These are phyloP conservation scores for Graphiopsis chlorocephala DNA, from an alignment of 2,329 filamentous ascomycete genomes.

Conservation along the genomic window DNA sequence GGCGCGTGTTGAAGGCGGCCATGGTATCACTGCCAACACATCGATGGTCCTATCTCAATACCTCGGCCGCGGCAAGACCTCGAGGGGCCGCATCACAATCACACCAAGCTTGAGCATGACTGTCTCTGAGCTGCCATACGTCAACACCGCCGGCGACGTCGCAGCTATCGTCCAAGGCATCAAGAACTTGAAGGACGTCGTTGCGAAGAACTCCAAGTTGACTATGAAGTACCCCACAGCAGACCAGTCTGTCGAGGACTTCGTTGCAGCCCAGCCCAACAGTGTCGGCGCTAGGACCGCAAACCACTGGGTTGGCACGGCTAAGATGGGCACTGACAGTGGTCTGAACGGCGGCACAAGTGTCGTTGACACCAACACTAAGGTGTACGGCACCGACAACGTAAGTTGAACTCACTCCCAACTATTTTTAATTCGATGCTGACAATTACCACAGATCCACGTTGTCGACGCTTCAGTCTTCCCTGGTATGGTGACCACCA, in stretches of 20 bases:
- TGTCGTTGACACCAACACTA: constrained; percentile 51
- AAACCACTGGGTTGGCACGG: constrained; percentile 47
- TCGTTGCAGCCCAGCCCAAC: constrained; percentile 47
- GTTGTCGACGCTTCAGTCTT: constrained; percentile 68
- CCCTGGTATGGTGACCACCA: constrained; percentile 66
- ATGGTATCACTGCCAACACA: constrained; percentile 40
- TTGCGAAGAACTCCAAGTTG: constrained; percentile 55
- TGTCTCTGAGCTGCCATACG: constrained; percentile 59
- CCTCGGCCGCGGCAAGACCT: constrained; percentile 62
- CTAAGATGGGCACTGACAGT: constrained; percentile 43
- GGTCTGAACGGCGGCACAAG: constrained; percentile 41
- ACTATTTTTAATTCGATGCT: not conserved
- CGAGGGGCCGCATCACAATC: constrained; percentile 61
- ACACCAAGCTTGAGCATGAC: constrained; percentile 56
- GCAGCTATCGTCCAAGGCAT: constrained; percentile 62
- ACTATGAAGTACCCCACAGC: constrained; percentile 56
- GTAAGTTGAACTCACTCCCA: not conserved
- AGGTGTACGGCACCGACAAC: constrained; percentile 62
- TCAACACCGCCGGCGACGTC: constrained; percentile 56
- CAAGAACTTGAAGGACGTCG: constrained; percentile 56
- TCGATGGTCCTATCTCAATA: constrained; percentile 52
- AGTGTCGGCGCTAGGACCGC: constrained; percentile 40
- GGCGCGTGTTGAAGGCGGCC: constrained; percentile 59
- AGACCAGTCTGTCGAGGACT: constrained; percentile 54
- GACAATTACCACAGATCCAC: constrained; percentile 44